A percentile compares a stretch with the other conserved stretches of the same genome.
phyloP scores from a whole-genome alignment of 192 early-diverging fungal genomes.

The Haplosporangium gracile region DNA sequence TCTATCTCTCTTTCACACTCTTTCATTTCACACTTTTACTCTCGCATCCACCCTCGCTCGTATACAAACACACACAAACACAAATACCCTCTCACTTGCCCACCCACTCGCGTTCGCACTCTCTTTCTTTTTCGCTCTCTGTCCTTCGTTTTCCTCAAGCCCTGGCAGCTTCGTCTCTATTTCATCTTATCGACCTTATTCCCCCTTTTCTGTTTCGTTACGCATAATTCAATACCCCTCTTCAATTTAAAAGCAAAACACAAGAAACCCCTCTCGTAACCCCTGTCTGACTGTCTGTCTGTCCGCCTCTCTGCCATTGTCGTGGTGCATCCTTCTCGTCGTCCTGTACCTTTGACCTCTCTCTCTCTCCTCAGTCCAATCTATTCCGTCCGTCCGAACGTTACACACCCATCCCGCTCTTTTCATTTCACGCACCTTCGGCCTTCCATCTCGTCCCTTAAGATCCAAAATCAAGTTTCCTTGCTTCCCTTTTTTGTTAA shows the following conservation, averaged over 20 bases:
- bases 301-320: not conserved
- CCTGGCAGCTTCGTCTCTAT: not conserved
- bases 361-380: not conserved
- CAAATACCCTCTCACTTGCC: not conserved
- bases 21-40: no score
- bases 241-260: not conserved
- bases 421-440: not conserved
- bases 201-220: no score
- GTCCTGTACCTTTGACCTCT: not conserved
- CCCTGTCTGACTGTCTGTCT: not conserved
- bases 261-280: not conserved
- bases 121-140: not conserved
- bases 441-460: not conserved
- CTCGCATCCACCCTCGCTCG: not conserved
- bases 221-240: not conserved
- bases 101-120: not conserved
- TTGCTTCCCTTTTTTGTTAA: no score
- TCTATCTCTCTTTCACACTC: not conserved
- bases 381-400: not conserved
- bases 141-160: not conserved
- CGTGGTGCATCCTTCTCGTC: not conserved
- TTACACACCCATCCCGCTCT: not conserved
- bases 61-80: not conserved
- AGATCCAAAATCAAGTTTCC: not conserved
- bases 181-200: not conserved